Conservation (phyloP, 345 rosid species). For the Mallotus nudiflorus region DNA sequence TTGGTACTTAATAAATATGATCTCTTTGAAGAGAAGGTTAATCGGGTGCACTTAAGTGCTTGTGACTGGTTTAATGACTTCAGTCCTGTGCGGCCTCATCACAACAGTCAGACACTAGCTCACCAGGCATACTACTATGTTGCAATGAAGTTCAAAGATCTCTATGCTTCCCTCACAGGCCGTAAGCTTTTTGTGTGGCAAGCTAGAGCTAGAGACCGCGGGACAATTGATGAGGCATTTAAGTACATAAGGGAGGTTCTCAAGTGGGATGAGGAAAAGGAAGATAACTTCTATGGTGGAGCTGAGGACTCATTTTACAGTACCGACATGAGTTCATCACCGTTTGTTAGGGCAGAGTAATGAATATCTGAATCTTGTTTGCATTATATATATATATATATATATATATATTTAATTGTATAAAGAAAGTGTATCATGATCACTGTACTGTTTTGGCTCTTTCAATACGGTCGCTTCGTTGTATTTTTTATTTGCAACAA, state of each 20-base stretch:
- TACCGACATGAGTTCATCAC: constrained; percentile 90
- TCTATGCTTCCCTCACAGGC: constrained; percentile 69
- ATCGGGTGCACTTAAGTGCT: constrained; percentile 53
- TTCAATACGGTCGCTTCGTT: neutral
- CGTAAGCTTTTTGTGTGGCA: constrained; percentile 95
- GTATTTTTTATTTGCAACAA: too few relatives aligned
- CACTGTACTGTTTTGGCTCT: neutral
- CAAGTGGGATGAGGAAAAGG: constrained; percentile 97
- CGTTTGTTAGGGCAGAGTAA: constrained; percentile 56
- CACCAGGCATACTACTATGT: constrained; percentile 93
- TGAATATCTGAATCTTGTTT: neutral
- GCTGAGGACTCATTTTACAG: constrained; percentile 91
- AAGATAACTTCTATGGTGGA: constrained; percentile 63
- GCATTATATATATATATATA: neutral
- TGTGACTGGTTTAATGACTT: constrained; percentile 94
- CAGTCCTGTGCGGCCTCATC: constrained; percentile 64
- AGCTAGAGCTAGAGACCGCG: constrained; percentile 74
- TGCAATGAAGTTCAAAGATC: constrained; percentile 92
- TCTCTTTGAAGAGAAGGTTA: constrained; percentile 81
- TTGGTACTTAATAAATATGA: constrained; percentile 93
- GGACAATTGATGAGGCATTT: constrained; percentile 75
- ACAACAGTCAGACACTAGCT: constrained; percentile 69
- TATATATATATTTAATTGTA: constrained; percentile 11
- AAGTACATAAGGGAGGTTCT: constrained; percentile 91
- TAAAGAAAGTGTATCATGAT: neutral